phyloP scores from a whole-genome alignment of 2,329 filamentous ascomycete genomes.

The Neofusicoccum kwambonambiense region DNA sequence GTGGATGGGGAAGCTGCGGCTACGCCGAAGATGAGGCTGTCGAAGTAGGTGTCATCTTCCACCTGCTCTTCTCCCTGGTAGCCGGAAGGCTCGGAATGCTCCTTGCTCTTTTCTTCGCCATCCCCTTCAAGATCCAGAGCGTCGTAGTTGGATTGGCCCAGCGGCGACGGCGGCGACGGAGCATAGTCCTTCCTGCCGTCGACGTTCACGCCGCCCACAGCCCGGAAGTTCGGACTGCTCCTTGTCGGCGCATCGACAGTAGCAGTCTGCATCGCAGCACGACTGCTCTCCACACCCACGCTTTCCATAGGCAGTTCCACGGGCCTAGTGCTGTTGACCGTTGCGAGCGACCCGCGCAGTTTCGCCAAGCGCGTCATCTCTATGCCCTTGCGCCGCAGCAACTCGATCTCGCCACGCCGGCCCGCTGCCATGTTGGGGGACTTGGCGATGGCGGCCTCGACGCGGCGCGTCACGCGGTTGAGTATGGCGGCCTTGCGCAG shows the following conservation, averaged over 20 bases:
- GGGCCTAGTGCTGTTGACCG: slow-evolving; percentile 9
- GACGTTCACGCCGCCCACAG: neutral
- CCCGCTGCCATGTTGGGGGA: slow-evolving; percentile 24
- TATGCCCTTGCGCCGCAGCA: slow-evolving; percentile 31
- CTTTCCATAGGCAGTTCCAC: neutral
- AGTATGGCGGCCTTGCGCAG: slow-evolving; percentile 65
- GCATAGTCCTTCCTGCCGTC: slow-evolving; percentile 27
- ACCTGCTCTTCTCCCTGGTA: neutral
- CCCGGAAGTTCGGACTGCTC: neutral
- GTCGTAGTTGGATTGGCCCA: slow-evolving; percentile 45
- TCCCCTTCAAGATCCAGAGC: slow-evolving; percentile 41
- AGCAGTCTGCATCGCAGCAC: neutral
- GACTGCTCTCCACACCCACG: slow-evolving; percentile 22
- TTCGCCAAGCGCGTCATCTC: slow-evolving; percentile 33
- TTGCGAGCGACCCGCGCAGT: slow-evolving; percentile 2
- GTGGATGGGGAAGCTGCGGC: neutral
- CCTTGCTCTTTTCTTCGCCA: neutral
- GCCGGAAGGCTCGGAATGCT: neutral
- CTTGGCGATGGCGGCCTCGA: slow-evolving; percentile 38
- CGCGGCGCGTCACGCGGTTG: slow-evolving; percentile 51
- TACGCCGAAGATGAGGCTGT: slow-evolving; percentile 3
- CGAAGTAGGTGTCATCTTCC: neutral
- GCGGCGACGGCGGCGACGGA: slow-evolving; percentile 37
- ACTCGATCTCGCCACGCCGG: slow-evolving; percentile 21
- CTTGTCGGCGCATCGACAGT: neutral